Conservation (phyloP, 2,329 filamentous ascomycete genomes). For the Verticillium klebahnii region DNA sequence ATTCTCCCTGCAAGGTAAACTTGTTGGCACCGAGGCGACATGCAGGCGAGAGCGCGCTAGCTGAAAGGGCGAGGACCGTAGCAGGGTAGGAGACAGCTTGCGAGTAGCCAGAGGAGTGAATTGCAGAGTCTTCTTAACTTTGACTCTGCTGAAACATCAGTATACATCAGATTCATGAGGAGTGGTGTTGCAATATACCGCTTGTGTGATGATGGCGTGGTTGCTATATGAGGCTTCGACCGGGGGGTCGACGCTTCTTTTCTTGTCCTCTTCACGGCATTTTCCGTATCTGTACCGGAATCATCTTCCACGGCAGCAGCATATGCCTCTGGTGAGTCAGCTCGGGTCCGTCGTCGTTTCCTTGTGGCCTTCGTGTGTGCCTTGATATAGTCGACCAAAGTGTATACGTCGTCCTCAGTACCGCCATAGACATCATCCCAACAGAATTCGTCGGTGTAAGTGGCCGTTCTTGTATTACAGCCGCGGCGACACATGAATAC, state of each 20-base stretch:
- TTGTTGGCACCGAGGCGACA: slow-evolving; percentile 86
- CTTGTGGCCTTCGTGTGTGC: slow-evolving; percentile 68
- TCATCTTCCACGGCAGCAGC: slow-evolving; percentile 7
- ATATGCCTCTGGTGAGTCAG: slow-evolving; percentile 23
- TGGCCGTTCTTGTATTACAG: slow-evolving; percentile 82
- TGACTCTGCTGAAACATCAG: slow-evolving; percentile 36
- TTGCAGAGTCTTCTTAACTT: slow-evolving; percentile 83
- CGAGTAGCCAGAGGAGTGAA: slow-evolving; percentile 94
- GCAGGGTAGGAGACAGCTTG: slow-evolving; percentile 68
- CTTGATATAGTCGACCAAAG: slow-evolving; percentile 63
- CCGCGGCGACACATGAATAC: slow-evolving; percentile 86
- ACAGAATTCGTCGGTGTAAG: slow-evolving; percentile 84
- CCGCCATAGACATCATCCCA: slow-evolving; percentile 83
- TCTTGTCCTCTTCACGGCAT: slow-evolving; percentile 5
- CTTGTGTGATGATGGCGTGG: slow-evolving; percentile 54
- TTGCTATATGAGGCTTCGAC: slow-evolving; percentile 4
- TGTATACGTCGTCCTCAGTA: slow-evolving; percentile 58
- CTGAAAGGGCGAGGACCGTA: slow-evolving; percentile 83
- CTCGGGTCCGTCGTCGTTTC: slow-evolving; percentile 30
- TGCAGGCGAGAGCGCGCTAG: slow-evolving; percentile 84
- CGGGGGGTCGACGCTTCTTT: slow-evolving; percentile 10
- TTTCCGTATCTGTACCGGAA: background rate
- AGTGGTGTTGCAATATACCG: background rate
- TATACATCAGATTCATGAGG: background rate
- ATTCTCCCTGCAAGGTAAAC: slow-evolving; percentile 83